Evolutionary conservation across 2,329 filamentous ascomycete genomes (phyloP).

Genomic region (Penicillium sp.): DNA sequence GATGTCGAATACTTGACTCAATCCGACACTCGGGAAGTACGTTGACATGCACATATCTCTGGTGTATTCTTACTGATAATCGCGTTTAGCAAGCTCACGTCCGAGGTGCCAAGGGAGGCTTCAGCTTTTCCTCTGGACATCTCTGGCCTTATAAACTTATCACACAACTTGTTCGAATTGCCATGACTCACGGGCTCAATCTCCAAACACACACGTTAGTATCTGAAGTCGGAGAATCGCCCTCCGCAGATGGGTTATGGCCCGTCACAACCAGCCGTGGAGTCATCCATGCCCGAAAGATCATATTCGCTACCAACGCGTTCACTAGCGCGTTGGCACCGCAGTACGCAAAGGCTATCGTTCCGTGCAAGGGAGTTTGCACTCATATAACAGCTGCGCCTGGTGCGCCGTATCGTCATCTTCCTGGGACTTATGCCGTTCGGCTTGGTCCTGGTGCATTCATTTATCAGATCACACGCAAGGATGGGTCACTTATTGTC

Average conservation of each 20-base stretch:
- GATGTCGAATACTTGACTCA: constrained; percentile 27
- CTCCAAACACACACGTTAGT: constrained; percentile 56
- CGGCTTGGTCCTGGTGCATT: constrained; percentile 54
- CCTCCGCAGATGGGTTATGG: constrained; percentile 7
- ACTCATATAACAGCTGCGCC: constrained; percentile 30
- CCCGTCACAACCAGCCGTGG: constrained; percentile 55
- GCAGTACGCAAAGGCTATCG: constrained; percentile 67
- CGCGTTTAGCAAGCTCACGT: constrained; percentile 30
- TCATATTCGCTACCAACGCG: constrained; percentile 81
- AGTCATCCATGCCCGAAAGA: constrained; percentile 59
- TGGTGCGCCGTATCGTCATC: constrained; percentile 23
- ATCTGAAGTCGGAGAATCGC: constrained; percentile 3
- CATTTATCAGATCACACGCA: constrained; percentile 62
- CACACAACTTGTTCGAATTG: constrained; percentile 45
- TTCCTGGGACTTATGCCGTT: constrained; percentile 59
- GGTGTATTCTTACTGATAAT: not conserved
- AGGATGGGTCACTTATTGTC: constrained; percentile 57
- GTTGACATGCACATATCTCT: not conserved
- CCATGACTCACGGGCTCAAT: constrained; percentile 38
- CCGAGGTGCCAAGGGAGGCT: constrained; percentile 35
- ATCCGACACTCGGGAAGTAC: constrained; percentile 21
- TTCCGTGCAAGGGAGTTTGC: constrained; percentile 67
- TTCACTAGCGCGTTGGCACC: constrained; percentile 78
- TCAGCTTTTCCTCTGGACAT: constrained; percentile 34
- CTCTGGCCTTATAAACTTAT: constrained; percentile 76